phyloP scores from a whole-genome alignment of 345 rosid genomes.

The Corymbia maculata region DNA sequence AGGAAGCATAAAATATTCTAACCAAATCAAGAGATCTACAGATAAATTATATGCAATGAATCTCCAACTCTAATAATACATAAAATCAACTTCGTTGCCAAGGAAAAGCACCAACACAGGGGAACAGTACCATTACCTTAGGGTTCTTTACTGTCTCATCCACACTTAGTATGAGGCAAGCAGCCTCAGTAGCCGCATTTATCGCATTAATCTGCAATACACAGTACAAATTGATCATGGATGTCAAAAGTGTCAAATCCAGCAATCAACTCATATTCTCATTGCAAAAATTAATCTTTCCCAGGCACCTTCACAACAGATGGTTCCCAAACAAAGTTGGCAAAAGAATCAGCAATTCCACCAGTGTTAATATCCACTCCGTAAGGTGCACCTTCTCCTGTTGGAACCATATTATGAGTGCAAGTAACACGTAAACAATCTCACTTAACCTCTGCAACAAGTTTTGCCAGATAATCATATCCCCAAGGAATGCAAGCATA shows the following conservation, averaged over 20 bases:
- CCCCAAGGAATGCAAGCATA: background rate
- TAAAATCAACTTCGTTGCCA: background rate
- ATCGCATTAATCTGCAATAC: slow-evolving; percentile 79
- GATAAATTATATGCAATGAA: background rate
- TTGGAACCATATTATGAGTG: background rate
- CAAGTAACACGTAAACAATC: background rate
- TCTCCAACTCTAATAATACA: background rate
- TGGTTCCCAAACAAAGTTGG: slow-evolving; percentile 99
- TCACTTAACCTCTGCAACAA: background rate
- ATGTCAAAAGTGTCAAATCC: background rate
- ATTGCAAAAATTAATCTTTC: background rate
- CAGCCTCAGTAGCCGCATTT: slow-evolving; percentile 99
- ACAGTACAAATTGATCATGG: background rate
- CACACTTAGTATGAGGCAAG: slow-evolving; percentile 89
- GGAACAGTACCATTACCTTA: slow-evolving; percentile 39
- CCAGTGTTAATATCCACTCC: slow-evolving; percentile 97
- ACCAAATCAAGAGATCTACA: background rate
- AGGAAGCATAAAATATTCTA: background rate
- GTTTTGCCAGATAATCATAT: background rate
- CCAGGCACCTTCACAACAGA: slow-evolving; percentile 80
- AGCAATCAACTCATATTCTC: background rate
- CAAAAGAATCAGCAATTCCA: slow-evolving; percentile 91
- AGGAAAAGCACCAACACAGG: background rate
- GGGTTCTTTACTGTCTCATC: slow-evolving; percentile 99
- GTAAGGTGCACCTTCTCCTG: slow-evolving; percentile 87